These are phyloP conservation scores for Blepharisma japonicum DNA, from an alignment of 73 alveolate genomes.

Conservation along the genomic window DNA sequence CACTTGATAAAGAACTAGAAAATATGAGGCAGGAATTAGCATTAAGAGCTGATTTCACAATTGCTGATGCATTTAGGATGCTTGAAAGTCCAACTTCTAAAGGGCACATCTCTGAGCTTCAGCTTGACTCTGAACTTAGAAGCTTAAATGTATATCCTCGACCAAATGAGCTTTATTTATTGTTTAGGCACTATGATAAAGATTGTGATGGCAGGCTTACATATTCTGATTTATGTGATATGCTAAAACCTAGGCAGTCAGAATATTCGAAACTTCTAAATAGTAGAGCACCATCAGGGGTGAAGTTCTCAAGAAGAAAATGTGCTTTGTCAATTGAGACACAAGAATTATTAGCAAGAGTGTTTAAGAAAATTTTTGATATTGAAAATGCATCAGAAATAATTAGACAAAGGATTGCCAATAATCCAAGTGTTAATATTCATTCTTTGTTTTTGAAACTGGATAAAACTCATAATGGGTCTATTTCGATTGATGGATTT, in stretches of 20 bases:
- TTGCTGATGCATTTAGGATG: conserved; percentile 5
- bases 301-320: conserved; percentile 6
- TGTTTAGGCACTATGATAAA: conserved; percentile 43
- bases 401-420: conserved; percentile 29
- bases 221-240: conserved; percentile 46
- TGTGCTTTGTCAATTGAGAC: conserved; percentile 26
- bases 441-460: conserved; percentile 32
- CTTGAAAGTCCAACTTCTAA: conserved; percentile 2
- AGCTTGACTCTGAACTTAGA: not conserved
- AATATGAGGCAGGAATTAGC: conserved; percentile 5
- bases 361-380: conserved; percentile 21
- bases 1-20: conserved; percentile 23
- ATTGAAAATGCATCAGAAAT: conserved; percentile 33
- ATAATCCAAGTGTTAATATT: conserved; percentile 28
- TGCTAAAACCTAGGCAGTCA: conserved; percentile 34
- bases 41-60: not conserved
- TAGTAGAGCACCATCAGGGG: not conserved
- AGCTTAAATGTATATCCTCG: conserved; percentile 35
- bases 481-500: conserved; percentile 27
- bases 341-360: conserved; percentile 28
- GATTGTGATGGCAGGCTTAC: conserved; percentile 39
- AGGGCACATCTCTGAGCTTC: not conserved
- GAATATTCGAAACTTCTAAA: conserved; percentile 20
- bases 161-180: conserved; percentile 42
- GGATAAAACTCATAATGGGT: conserved; percentile 35